phyloP scores from a whole-genome alignment of 208 protist species.

The Trypanosoma scelopori region DNA sequence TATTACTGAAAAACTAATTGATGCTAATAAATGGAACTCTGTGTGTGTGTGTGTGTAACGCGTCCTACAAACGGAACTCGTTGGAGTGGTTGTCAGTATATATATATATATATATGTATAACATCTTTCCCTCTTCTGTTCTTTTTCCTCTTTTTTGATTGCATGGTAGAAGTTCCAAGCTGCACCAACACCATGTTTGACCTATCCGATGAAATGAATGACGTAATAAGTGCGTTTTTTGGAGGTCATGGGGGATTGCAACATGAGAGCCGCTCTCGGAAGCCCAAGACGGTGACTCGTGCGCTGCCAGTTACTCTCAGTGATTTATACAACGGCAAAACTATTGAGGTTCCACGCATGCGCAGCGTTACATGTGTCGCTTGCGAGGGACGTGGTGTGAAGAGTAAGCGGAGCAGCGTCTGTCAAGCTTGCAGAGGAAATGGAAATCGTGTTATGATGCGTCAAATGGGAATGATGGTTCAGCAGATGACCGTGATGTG shows the following conservation, averaged over 20 bases:
- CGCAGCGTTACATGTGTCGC: constrained; percentile 50
- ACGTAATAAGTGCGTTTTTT: constrained; percentile 31
- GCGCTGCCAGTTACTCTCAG: constrained; percentile 65
- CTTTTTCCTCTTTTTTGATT: constrained; percentile 22
- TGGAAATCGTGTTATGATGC: constrained; percentile 85
- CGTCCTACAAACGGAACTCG: no score
- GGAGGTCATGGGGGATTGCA: constrained; percentile 15
- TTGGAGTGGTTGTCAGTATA: constrained; percentile 10
- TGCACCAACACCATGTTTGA: constrained; percentile 35
- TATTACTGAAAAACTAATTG: constrained; percentile 42
- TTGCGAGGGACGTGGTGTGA: constrained; percentile 70
- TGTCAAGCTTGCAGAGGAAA: constrained; percentile 91
- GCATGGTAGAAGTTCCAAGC: background rate
- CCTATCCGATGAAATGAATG: constrained; percentile 41
- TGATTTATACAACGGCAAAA: constrained; percentile 83
- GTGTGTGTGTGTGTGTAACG: background rate
- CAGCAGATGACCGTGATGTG: constrained; percentile 92
- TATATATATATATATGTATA: constrained; percentile 14
- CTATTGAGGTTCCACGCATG: constrained; percentile 37
- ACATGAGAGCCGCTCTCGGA: constrained; percentile 20
- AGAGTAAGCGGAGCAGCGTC: constrained; percentile 26
- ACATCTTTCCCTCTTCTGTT: no score
- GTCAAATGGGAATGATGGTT: constrained; percentile 96
- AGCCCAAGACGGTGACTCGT: constrained; percentile 25
- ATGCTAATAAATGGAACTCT: background rate